phyloP scores from a whole-genome alignment of 345 rosid genomes.

The Cochlearia excelsa region DNA sequence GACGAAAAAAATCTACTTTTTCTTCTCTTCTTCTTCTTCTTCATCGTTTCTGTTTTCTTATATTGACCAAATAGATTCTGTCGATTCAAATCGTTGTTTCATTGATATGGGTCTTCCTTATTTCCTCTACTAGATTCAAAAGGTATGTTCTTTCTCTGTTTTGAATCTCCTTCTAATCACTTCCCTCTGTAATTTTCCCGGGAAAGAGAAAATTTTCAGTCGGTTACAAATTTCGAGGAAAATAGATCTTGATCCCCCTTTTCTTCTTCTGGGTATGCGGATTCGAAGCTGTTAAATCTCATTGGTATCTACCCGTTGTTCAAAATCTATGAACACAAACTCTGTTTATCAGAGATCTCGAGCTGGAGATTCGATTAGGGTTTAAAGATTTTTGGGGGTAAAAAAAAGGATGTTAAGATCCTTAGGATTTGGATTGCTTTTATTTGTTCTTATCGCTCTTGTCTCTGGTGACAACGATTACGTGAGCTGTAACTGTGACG shows the following conservation, averaged over 20 bases:
- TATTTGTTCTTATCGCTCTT: slow-evolving; percentile 40
- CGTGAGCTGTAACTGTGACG: slow-evolving; percentile 74
- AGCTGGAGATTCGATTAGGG: slow-evolving; percentile 35
- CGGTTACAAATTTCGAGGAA: slow-evolving; percentile 24
- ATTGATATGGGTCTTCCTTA: slow-evolving; percentile 24
- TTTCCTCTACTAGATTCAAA: slow-evolving; percentile 19
- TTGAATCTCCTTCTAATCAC: slow-evolving; percentile 13
- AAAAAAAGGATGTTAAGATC: slow-evolving; percentile 52
- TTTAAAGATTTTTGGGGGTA: slow-evolving; percentile 12
- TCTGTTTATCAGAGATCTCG: slow-evolving; percentile 30
- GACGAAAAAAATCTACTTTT: slow-evolving; percentile 19
- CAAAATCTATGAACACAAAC: slow-evolving; percentile 24
- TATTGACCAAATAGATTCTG: slow-evolving; percentile 20
- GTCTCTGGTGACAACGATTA: slow-evolving; percentile 61
- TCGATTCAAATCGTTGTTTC: slow-evolving; percentile 27
- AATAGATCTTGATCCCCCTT: slow-evolving; percentile 28
- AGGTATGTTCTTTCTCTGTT: slow-evolving; percentile 24
- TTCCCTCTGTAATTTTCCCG: slow-evolving; percentile 19
- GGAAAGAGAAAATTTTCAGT: not conserved
- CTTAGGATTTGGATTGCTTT: slow-evolving; percentile 50
- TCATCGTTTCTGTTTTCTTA: slow-evolving; percentile 23
- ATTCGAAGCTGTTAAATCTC: not conserved
- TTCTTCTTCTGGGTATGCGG: slow-evolving; percentile 26
- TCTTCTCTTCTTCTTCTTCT: slow-evolving; percentile 10
- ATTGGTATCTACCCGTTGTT: slow-evolving; percentile 2